Base-by-base conservation (phyloP, 768 basidiomycete genomes). In the Strobilomyces dryophilus region DNA sequence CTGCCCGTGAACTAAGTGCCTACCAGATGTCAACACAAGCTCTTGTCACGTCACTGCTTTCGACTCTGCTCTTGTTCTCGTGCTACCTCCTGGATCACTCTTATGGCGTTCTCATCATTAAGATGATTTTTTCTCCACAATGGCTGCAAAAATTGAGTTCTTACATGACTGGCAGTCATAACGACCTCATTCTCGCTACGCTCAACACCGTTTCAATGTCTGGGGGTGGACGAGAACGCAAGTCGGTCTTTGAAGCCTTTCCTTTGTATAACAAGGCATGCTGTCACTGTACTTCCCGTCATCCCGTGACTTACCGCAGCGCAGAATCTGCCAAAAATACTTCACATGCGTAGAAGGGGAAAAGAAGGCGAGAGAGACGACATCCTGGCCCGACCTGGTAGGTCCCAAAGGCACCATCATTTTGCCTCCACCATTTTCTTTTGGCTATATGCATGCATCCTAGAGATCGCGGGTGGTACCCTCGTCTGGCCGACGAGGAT, bases 391-490 rank as follows among this genome's bases (percentile, higher is more conserved):
- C 75, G 76, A 62, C 88, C 89, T 59, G 88, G 88, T 84, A 43
- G 34, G 76, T 26, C 17, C 44, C 21, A 12, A 4, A 31, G 10
- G 15, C 5, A 15, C 17, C 24, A 5, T 3, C 10, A 24, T 8
- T 21, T 40, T 20, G 27, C 35, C 18, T 47, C 0, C 89, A 92
- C 54, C 92, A 94, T 61, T 98, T 97, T 68, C 72, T 97, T 11
- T 79, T 95, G 26, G 87, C 87, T 2, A 82, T 92, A 29, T 89
- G 87, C 61, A 87, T 89, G 0, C 82, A 81, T 24, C 89, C 91
- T 71, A 82, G 75, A 47, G 92, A 95, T 61, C 78, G 81, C 8
- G 94, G 94, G 3, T 98, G 94, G 94, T 98, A 97, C 60, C 83
- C 83, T 4, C 83, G 90, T 3, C 85, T 87, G 55, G 65, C 68